phyloP scores from a whole-genome alignment of 176 grass and related monocot genomes.

The Phyllostachys edulis region DNA sequence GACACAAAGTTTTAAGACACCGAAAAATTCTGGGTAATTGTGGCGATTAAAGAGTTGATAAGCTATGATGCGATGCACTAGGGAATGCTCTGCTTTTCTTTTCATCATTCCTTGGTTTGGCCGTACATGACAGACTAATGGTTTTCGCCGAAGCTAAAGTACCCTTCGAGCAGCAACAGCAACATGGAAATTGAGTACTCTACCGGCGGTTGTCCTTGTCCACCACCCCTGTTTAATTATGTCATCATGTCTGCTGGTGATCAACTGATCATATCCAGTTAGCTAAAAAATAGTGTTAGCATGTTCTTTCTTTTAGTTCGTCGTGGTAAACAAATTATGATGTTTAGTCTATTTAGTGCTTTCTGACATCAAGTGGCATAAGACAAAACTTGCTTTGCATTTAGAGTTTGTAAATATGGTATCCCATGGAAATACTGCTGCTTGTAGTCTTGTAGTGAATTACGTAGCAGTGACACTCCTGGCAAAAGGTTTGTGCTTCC shows the following conservation, averaged over 20 bases:
- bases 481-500: background rate
- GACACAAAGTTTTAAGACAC: background rate
- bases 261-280: background rate
- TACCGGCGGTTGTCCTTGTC: background rate
- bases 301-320: background rate
- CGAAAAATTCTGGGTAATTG: background rate
- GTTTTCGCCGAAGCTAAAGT: slow-evolving; percentile 26
- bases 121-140: slow-evolving; percentile 1
- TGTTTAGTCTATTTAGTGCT: background rate
- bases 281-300: background rate
- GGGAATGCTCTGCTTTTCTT: background rate
- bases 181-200: background rate
- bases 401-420: background rate
- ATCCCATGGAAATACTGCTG: background rate
- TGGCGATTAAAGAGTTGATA: background rate
- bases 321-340: slow-evolving; percentile 29
- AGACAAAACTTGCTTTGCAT: background rate
- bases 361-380: background rate
- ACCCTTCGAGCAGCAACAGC: background rate
- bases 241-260: background rate
- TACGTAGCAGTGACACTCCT: background rate
- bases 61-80: slow-evolving; percentile 36
- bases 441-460: background rate
- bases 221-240: background rate
- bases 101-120: slow-evolving; percentile 21